These are phyloP conservation scores for Teratosphaeria pseudoeucalypti DNA, from an alignment of 2,329 filamentous ascomycete species.

Conservation along the genomic window DNA sequence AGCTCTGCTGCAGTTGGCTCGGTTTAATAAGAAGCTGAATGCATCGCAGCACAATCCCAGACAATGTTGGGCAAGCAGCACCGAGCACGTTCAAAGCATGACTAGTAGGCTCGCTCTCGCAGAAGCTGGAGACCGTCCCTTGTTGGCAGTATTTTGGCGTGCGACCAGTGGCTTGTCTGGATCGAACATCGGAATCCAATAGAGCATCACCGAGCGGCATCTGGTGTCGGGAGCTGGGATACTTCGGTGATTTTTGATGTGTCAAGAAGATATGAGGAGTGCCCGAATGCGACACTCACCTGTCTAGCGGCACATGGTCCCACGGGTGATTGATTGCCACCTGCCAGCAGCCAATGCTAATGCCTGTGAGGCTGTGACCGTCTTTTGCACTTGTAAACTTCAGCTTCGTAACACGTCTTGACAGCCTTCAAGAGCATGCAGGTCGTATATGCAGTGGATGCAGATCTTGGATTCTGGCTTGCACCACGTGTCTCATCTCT, in stretches of 20 bases:
- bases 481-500: neutral
- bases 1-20: neutral
- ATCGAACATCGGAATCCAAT: too few relatives aligned
- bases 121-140: too few relatives aligned
- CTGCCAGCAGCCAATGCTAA: too few relatives aligned
- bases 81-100: neutral
- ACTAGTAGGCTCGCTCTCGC: too few relatives aligned
- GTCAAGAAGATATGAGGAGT: too few relatives aligned
- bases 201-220: too few relatives aligned
- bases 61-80: neutral
- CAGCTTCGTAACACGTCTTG: neutral
- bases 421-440: neutral
- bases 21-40: neutral
- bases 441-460: neutral
- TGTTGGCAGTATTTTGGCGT: too few relatives aligned
- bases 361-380: too few relatives aligned
- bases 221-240: too few relatives aligned
- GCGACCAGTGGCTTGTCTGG: too few relatives aligned
- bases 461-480: neutral
- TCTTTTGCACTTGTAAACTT: neutral
- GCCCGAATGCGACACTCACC: neutral
- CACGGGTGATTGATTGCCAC: neutral
- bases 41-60: neutral
- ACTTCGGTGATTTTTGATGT: too few relatives aligned
- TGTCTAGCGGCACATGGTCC: neutral